Conservation (phyloP, 2,329 filamentous ascomycete genomes). For the Phaeosphaeria sp. region DNA sequence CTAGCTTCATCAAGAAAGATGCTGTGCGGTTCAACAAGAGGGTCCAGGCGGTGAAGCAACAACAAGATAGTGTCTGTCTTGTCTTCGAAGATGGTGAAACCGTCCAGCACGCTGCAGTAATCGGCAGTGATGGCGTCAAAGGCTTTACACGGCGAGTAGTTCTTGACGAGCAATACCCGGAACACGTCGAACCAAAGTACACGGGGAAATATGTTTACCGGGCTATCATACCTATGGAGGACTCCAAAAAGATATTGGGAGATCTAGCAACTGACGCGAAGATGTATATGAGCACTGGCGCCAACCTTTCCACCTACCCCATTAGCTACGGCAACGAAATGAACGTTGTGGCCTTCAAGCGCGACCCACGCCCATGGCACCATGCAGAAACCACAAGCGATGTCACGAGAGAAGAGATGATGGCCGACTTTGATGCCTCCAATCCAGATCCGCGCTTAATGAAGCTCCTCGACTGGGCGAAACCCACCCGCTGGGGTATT, state of each 20-base stretch:
- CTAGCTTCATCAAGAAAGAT: constrained; percentile 49
- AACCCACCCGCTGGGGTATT: constrained; percentile 32
- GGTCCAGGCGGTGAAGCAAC: constrained; percentile 37
- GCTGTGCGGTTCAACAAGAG: constrained; percentile 38
- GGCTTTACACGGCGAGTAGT: constrained; percentile 28
- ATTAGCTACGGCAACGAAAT: constrained; percentile 28
- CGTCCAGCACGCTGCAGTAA: constrained; percentile 48
- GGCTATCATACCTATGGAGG: constrained; percentile 42
- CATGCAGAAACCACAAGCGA: constrained; percentile 14
- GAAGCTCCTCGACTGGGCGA: constrained; percentile 20
- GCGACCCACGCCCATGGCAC: constrained; percentile 20
- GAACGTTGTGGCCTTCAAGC: constrained; percentile 32
- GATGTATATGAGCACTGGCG: constrained; percentile 32
- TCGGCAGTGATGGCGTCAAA: constrained; percentile 59
- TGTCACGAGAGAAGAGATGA: constrained; percentile 29
- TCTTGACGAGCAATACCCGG: constrained; percentile 19
- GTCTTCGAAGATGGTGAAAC: constrained; percentile 47
- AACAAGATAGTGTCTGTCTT: constrained; percentile 45
- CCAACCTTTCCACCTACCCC: constrained; percentile 29
- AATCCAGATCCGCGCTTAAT: constrained; percentile 22
- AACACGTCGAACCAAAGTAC: constrained; percentile 30
- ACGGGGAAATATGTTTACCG: constrained; percentile 37
- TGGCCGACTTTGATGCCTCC: constrained; percentile 23
- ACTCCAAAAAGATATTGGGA: constrained; percentile 48
- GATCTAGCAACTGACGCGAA: constrained; percentile 38